phyloP scores from a whole-genome alignment of 2,329 filamentous ascomycete genomes.

The Xylariaceae sp. region DNA sequence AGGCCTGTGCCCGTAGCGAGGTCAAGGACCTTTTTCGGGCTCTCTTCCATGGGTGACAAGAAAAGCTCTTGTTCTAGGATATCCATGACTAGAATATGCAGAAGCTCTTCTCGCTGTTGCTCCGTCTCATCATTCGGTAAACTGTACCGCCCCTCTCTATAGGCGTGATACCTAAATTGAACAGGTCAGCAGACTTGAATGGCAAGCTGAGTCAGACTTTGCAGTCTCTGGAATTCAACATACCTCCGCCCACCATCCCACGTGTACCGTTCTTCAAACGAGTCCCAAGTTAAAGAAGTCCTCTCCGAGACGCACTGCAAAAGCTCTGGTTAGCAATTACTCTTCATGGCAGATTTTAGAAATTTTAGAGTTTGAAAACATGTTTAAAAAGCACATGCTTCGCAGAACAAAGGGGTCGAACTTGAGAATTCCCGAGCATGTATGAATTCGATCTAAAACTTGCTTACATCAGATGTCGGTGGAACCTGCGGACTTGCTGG shows the following conservation, averaged over 20 bases:
- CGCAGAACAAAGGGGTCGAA: no score
- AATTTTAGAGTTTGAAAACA: no score
- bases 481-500: no score
- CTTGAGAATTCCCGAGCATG: no score
- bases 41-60: slow-evolving; percentile 16
- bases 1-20: slow-evolving; percentile 18
- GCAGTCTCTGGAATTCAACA: slow-evolving; percentile 2
- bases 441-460: no score
- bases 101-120: slow-evolving; percentile 40
- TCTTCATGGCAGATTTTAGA: no score
- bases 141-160: slow-evolving; percentile 31
- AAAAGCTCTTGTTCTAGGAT: slow-evolving; percentile 26
- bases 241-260: slow-evolving; percentile 20
- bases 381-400: no score
- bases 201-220: background rate
- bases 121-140: slow-evolving; percentile 40
- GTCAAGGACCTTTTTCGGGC: slow-evolving; percentile 18
- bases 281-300: slow-evolving; percentile 12
- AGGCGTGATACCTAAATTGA: slow-evolving; percentile 32
- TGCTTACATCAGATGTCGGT: no score
- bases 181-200: slow-evolving; percentile 5
- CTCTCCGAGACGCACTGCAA: slow-evolving; percentile 14
- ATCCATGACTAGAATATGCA: slow-evolving; percentile 35
- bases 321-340: background rate
- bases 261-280: slow-evolving; percentile 9